Evolutionary conservation across 73 alveolate species (phyloP), one percentile per base, ranked within the genome.

Genomic region (Durusdinium trenchii): DNA sequence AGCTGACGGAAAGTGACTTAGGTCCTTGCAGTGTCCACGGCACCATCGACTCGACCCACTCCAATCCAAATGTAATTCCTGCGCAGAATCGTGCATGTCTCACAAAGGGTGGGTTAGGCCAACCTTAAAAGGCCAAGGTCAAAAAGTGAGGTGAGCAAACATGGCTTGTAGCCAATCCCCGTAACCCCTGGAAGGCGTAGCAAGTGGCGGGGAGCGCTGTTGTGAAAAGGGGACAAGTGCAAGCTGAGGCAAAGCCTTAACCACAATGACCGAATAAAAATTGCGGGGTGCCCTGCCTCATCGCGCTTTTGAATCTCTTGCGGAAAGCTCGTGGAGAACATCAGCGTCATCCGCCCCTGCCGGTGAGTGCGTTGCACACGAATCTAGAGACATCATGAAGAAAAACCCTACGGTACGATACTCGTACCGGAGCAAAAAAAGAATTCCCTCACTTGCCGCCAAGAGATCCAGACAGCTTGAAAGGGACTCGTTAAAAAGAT

Each of bases 51-150:
- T 6, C 96, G 96, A 35, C 96, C 96, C 62, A 89, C 96, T 18
- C 96, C 96, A 50, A 89, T 89, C 96, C 96, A 89, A 42, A 89
- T 89, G 96, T 89, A 89, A 85, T 69, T 43, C 96, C 96, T 89
- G 84, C 16, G 9, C 28, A 36, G 50, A 6, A 30, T 12, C 18
- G 50, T n/a, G n/a, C n/a, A n/a, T 23, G 73, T 23, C 73, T 23
- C 73, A 23, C 69, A 57, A 60, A 23, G 69, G 69, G n/a, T 60
- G 30, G 18, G 73, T 60, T 23, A n/a, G n/a, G n/a, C n/a, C n/a
- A n/a, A n/a, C n/a, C n/a, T n/a, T n/a, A n/a, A n/a, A n/a, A n/a
- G n/a, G n/a, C n/a, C n/a, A n/a, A n/a, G n/a, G n/a, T n/a, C n/a
- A n/a, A n/a, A n/a, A n/a, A n/a, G n/a, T n/a, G n/a, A n/a, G n/a